phyloP scores from a whole-genome alignment of 306 rosid species.

The Sechiopsis laciniata region DNA sequence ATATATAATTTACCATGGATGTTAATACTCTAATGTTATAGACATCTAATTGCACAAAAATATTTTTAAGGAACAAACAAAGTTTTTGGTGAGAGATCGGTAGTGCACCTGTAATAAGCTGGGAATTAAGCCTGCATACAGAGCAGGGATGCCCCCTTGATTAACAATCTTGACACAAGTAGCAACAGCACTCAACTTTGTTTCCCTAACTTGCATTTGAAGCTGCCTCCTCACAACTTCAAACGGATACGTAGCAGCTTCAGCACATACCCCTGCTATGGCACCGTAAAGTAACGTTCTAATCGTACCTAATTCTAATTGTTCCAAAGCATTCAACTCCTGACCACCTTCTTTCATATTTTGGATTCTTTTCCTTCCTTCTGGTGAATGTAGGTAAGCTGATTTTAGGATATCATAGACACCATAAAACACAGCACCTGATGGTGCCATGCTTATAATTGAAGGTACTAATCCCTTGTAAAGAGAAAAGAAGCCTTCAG shows the following conservation, averaged over 20 bases:
- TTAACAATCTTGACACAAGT: constrained; percentile 73
- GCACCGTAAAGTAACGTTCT: constrained; percentile 81
- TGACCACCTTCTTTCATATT: constrained; percentile 53
- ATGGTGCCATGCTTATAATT: constrained; percentile 91
- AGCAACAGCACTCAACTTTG: constrained; percentile 59
- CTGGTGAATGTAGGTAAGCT: constrained; percentile 78
- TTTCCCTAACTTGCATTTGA: constrained; percentile 79
- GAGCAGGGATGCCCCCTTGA: constrained; percentile 81
- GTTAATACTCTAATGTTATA: not conserved
- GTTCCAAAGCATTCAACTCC: constrained; percentile 77
- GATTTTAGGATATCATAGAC: constrained; percentile 85
- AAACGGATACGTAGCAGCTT: constrained; percentile 94
- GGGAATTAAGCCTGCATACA: constrained; percentile 84
- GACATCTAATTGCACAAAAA: not conserved
- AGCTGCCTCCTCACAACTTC: constrained; percentile 94
- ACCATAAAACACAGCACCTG: constrained; percentile 93
- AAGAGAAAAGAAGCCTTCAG: constrained; percentile 90
- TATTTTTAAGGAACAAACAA: not conserved
- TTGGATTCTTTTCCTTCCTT: constrained; percentile 69
- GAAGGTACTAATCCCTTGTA: constrained; percentile 95
- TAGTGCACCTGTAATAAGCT: constrained; percentile 67
- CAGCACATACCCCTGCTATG: constrained; percentile 85
- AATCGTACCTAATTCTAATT: constrained; percentile 78
- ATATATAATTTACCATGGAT: not conserved
- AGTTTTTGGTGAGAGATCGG: constrained; percentile 15